Evolutionary conservation across 495 filamentous ascomycete species (phyloP).

Genomic region (Talaromyces nanjingensis): DNA sequence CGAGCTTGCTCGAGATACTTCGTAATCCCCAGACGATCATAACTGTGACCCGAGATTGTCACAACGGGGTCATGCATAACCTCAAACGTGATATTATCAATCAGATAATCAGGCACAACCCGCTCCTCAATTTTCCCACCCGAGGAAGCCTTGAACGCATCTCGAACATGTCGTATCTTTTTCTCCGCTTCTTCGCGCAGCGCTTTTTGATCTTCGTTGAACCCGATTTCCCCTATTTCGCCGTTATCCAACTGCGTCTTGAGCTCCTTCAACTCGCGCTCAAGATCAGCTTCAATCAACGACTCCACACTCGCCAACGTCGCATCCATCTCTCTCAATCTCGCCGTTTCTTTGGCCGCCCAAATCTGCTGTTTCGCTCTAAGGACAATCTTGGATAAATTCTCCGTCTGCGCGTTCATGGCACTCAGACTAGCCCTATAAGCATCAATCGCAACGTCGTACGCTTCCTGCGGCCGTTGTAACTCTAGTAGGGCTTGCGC

Average conservation of each 20-base stretch:
- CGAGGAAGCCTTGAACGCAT: constrained; percentile 41
- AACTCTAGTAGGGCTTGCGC: constrained; percentile 76
- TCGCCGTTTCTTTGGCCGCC: constrained; percentile 39
- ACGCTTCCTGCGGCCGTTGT: constrained; percentile 65
- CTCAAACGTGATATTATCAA: constrained; percentile 85
- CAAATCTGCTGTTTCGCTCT: constrained; percentile 67
- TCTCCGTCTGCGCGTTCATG: constrained; percentile 52
- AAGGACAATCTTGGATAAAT: constrained; percentile 61
- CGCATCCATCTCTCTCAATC: constrained; percentile 40
- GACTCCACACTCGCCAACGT: constrained; percentile 42
- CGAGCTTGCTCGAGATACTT: constrained; percentile 73
- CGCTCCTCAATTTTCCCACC: constrained; percentile 55
- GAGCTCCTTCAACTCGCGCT: constrained; percentile 45
- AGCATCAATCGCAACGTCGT: constrained; percentile 61
- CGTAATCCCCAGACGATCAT: constrained; percentile 79
- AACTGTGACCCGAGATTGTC: constrained; percentile 81
- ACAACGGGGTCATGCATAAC: constrained; percentile 92
- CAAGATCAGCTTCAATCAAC: constrained; percentile 44
- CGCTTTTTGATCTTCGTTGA: constrained; percentile 30
- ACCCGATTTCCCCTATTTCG: constrained; percentile 42
- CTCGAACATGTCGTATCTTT: constrained; percentile 42
- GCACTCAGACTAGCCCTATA: constrained; percentile 62
- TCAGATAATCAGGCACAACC: constrained; percentile 76
- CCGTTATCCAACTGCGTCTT: constrained; percentile 32
- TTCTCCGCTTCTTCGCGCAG: constrained; percentile 43